Evolutionary conservation across 1,284 basidiomycete genomes (phyloP).

Genomic region (Ceratobasidium sp.): DNA sequence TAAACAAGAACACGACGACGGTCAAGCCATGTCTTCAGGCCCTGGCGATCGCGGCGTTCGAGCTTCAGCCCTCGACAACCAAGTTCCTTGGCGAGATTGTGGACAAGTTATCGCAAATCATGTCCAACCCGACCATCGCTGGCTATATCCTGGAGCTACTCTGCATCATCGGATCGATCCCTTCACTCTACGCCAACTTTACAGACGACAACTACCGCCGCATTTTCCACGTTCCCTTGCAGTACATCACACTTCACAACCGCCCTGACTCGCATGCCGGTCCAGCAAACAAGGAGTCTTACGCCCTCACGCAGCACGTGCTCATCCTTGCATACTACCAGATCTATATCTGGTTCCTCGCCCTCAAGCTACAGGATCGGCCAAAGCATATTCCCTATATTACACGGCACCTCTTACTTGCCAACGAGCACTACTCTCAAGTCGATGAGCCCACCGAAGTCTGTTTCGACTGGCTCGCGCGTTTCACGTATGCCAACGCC

Average conservation of each 20-base stretch:
- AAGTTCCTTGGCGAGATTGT: slow-evolving; percentile 83
- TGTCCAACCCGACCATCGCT: slow-evolving; percentile 92
- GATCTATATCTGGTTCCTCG: slow-evolving; percentile 95
- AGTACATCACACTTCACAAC: slow-evolving; percentile 94
- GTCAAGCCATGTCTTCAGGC: slow-evolving; percentile 94
- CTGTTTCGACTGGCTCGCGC: slow-evolving; percentile 96
- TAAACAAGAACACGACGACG: slow-evolving; percentile 75
- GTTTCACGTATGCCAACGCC: slow-evolving; percentile 93
- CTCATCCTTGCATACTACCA: slow-evolving; percentile 92
- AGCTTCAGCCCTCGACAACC: slow-evolving; percentile 84
- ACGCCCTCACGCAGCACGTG: slow-evolving; percentile 94
- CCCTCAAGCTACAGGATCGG: slow-evolving; percentile 84
- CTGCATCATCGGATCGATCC: slow-evolving; percentile 82
- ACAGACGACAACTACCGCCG: slow-evolving; percentile 92
- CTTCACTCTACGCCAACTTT: slow-evolving; percentile 86
- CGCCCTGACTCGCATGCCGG: slow-evolving; percentile 57
- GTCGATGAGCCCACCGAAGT: slow-evolving; percentile 94
- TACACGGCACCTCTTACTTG: slow-evolving; percentile 84
- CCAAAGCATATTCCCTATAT: slow-evolving; percentile 87
- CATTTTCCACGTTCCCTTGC: slow-evolving; percentile 93
- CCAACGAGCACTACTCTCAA: slow-evolving; percentile 75
- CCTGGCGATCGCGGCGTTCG: slow-evolving; percentile 87
- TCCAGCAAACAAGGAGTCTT: slow-evolving; percentile 64
- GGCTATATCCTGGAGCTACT: slow-evolving; percentile 97
- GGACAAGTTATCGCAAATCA: slow-evolving; percentile 90